Percentiles rank a stretch among this genome's conserved stretches.
Evolutionary conservation across 495 filamentous ascomycete genomes (phyloP).

Genomic region (Talaromyces ruber): DNA sequence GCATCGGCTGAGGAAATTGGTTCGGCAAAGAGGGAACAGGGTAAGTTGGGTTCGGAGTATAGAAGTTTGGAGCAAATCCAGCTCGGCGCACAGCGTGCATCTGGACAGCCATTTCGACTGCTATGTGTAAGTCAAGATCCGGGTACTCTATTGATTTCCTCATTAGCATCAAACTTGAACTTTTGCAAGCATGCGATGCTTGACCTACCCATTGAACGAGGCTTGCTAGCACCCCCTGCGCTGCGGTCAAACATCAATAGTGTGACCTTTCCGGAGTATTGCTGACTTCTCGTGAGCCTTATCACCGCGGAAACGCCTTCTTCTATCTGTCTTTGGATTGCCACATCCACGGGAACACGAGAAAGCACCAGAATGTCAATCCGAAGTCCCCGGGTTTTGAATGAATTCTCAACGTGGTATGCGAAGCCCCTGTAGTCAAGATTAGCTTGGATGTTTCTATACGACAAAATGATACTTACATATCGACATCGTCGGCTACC

Average conservation of each 20-base stretch:
- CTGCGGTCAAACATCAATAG: conserved; percentile 82
- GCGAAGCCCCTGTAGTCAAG: conserved; percentile 56
- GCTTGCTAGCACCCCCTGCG: conserved; percentile 56
- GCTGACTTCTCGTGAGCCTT: conserved; percentile 58
- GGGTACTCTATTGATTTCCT: conserved; percentile 53
- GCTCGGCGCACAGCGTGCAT: conserved; percentile 55
- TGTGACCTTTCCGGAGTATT: conserved; percentile 61
- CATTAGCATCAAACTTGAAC: conserved; percentile 8
- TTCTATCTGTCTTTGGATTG: conserved; percentile 75
- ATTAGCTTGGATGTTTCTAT: conserved; percentile 4
- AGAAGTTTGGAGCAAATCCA: conserved; percentile 30
- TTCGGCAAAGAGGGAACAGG: conserved; percentile 24
- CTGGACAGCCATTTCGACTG: conserved; percentile 69
- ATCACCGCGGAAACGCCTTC: conserved; percentile 86
- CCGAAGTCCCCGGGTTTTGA: conserved; percentile 59
- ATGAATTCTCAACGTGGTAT: conserved; percentile 67
- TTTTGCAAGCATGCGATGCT: background rate
- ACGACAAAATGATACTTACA: conserved; percentile 30
- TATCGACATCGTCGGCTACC: conserved; percentile 68
- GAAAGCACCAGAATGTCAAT: conserved; percentile 69
- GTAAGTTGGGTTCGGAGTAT: conserved; percentile 34
- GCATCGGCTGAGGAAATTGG: conserved; percentile 21
- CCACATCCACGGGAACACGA: conserved; percentile 64
- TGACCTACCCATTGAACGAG: conserved; percentile 62
- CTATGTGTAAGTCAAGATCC: conserved; percentile 65